Conservation (phyloP, 2,329 filamentous ascomycete genomes). For the Teratosphaeria destructans region DNA sequence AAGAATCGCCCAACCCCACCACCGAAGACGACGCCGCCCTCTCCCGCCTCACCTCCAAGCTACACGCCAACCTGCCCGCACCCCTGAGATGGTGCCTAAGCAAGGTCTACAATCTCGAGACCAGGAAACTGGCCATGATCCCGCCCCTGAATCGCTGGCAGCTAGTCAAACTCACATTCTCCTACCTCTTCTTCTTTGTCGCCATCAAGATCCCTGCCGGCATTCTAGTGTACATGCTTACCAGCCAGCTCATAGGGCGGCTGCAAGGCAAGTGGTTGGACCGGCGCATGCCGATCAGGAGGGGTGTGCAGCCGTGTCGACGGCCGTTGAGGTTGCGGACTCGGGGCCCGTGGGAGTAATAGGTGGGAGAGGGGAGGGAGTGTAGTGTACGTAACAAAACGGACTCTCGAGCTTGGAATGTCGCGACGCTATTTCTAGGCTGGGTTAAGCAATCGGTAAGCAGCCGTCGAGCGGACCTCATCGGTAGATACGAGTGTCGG, state of each 20-base stretch:
- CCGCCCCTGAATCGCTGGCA: background rate
- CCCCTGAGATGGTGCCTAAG: background rate
- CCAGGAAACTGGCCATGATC: background rate
- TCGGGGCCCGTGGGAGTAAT: slow-evolving; percentile 7
- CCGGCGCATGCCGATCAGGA: slow-evolving; percentile 14
- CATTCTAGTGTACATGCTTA: slow-evolving; percentile 31
- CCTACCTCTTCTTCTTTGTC: slow-evolving; percentile 21
- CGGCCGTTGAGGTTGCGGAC: slow-evolving; percentile 16
- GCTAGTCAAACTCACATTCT: background rate
- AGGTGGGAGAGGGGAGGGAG: no score
- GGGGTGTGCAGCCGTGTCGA: slow-evolving; percentile 15
- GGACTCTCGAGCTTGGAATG: no score
- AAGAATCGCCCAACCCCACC: background rate
- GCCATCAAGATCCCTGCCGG: slow-evolving; percentile 29
- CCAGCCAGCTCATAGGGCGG: slow-evolving; percentile 8
- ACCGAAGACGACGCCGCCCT: background rate
- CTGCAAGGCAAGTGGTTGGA: slow-evolving; percentile 17
- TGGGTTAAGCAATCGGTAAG: no score
- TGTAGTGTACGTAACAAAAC: no score
- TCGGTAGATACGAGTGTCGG: no score
- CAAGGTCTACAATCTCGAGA: background rate
- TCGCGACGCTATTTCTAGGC: no score
- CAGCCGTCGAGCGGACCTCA: no score
- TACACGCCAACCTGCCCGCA: background rate
- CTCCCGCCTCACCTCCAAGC: background rate